These are phyloP conservation scores for Verticillium dahliae DNA, from an alignment of 2,329 filamentous ascomycete genomes.

Conservation along the genomic window DNA sequence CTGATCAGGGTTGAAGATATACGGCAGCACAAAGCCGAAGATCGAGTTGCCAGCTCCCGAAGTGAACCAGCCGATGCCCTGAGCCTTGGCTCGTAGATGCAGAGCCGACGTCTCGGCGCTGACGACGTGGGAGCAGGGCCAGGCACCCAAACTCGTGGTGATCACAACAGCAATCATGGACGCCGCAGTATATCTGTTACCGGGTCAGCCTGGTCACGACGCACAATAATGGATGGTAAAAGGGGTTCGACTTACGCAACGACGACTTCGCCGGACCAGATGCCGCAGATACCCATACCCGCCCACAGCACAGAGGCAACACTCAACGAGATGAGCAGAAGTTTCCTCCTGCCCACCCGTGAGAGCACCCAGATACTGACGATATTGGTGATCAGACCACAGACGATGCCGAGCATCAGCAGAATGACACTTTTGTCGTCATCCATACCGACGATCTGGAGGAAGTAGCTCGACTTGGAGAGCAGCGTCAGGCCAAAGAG, in stretches of 20 bases:
- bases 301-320: slow-evolving; percentile 31
- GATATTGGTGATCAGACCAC: slow-evolving; percentile 37
- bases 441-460: slow-evolving; percentile 25
- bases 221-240: neutral
- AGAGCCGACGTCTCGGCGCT: slow-evolving; percentile 35
- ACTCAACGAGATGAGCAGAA: slow-evolving; percentile 27
- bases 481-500: slow-evolving; percentile 39
- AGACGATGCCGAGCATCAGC: slow-evolving; percentile 35
- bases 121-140: slow-evolving; percentile 34
- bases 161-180: slow-evolving; percentile 37
- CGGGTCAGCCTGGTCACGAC: neutral
- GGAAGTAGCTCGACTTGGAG: slow-evolving; percentile 32
- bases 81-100: slow-evolving; percentile 33
- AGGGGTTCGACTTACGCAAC: slow-evolving; percentile 26
- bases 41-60: slow-evolving; percentile 31
- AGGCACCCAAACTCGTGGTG: slow-evolving; percentile 32
- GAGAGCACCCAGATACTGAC: slow-evolving; percentile 36
- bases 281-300: slow-evolving; percentile 39
- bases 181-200: slow-evolving; percentile 17
- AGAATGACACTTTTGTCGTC: slow-evolving; percentile 29
- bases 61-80: slow-evolving; percentile 35
- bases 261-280: slow-evolving; percentile 27
- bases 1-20: slow-evolving; percentile 36
- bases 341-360: slow-evolving; percentile 28
- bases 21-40: slow-evolving; percentile 40